Evolutionary conservation across 257 asterid genomes (phyloP).

Genomic region (Solanum arcanum): DNA sequence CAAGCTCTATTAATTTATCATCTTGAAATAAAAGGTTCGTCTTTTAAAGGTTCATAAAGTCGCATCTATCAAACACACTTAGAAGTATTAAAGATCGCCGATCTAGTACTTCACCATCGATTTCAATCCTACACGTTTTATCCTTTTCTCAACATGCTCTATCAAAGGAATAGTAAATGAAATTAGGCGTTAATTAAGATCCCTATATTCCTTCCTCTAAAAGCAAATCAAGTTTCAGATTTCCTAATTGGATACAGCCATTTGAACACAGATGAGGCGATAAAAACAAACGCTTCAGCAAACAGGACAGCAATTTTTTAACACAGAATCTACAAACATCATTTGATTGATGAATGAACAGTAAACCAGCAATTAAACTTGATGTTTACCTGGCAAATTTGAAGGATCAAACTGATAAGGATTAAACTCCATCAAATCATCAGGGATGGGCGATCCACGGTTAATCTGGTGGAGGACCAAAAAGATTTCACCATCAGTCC

Average conservation of each 20-base stretch:
- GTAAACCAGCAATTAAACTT: neutral
- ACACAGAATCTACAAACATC: neutral
- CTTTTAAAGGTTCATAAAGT: neutral
- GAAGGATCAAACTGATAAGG: slow-evolving; percentile 43
- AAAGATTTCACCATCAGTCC: slow-evolving; percentile 33
- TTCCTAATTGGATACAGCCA: neutral
- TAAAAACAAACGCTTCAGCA: neutral
- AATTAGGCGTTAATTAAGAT: neutral
- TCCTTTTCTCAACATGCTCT: neutral
- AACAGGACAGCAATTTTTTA: neutral
- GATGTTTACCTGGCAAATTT: slow-evolving; percentile 41
- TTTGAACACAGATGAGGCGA: neutral
- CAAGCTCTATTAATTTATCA: neutral
- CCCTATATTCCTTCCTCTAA: neutral
- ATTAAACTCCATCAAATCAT: slow-evolving; percentile 30
- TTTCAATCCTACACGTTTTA: neutral
- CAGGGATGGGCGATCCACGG: slow-evolving; percentile 36
- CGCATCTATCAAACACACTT: neutral
- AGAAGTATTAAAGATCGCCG: neutral
- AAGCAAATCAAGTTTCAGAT: neutral
- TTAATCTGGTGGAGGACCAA: slow-evolving; percentile 12
- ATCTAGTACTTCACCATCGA: neutral
- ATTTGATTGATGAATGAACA: neutral
- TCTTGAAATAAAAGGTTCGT: neutral
- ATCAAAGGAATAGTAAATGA: neutral